Conservation (phyloP, 805 yeast species). For the Starmera pachycereana region DNA sequence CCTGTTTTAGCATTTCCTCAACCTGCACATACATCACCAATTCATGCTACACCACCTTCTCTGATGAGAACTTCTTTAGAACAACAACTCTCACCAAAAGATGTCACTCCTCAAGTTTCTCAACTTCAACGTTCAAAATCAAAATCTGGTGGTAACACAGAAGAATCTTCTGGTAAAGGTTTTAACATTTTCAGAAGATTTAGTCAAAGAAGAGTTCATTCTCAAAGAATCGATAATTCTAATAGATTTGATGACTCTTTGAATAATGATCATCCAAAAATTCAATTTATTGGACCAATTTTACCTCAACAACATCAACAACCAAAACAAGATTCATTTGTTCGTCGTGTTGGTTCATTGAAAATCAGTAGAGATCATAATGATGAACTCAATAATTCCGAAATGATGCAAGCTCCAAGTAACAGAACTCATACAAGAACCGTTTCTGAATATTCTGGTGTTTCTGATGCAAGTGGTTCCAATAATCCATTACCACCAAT, state of each 20-base stretch:
- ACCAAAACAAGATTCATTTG: slow-evolving; percentile 6
- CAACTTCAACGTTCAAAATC: slow-evolving; percentile 18
- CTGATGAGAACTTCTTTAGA: slow-evolving; percentile 17
- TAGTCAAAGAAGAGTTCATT: slow-evolving; percentile 18
- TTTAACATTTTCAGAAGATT: slow-evolving; percentile 19
- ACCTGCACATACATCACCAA: slow-evolving; percentile 41
- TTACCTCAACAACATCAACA: background rate
- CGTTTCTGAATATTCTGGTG: slow-evolving; percentile 18
- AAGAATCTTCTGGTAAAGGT: slow-evolving; percentile 12
- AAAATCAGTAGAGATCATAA: slow-evolving; percentile 4
- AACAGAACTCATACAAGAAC: slow-evolving; percentile 15
- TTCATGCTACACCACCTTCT: slow-evolving; percentile 31
- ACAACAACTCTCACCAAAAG: slow-evolving; percentile 30
- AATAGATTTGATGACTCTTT: background rate
- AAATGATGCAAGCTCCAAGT: background rate
- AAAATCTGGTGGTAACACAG: slow-evolving; percentile 14
- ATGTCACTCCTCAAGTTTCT: slow-evolving; percentile 23
- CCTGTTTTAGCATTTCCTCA: slow-evolving; percentile 36
- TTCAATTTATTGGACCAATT: background rate
- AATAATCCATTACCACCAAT: background rate
- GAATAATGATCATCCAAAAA: slow-evolving; percentile 1
- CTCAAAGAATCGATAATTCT: slow-evolving; percentile 7
- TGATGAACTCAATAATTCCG: too few relatives aligned
- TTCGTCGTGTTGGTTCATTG: slow-evolving; percentile 18
- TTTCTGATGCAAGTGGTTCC: background rate